Conservation (phyloP, 371 early-diverging fungal species). For the Nosema bombycis region DNA sequence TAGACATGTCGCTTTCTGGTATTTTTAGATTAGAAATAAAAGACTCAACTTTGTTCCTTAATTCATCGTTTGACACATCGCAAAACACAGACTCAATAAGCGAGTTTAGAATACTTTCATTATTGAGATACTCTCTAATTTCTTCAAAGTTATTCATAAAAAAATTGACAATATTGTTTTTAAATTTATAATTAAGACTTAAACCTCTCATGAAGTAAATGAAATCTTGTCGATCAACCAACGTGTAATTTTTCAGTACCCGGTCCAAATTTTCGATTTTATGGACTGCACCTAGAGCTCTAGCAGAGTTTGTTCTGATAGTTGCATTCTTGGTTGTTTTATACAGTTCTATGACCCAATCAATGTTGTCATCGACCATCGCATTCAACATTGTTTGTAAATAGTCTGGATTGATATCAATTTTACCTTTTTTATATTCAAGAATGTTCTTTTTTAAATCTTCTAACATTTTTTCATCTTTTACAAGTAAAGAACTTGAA, state of each 20-base stretch:
- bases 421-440: background rate
- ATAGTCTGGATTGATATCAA: conserved; percentile 5
- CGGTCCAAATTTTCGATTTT: background rate
- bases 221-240: conserved; percentile 22
- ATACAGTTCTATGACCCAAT: conserved; percentile 4
- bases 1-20: background rate
- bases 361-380: conserved; percentile 31
- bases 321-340: background rate
- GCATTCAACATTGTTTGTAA: background rate
- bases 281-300: conserved; percentile 14
- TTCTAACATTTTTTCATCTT: background rate
- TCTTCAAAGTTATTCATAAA: conserved; percentile 9
- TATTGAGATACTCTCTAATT: background rate
- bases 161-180: conserved; percentile 4
- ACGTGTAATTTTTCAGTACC: background rate
- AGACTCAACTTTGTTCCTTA: background rate
- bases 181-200: background rate
- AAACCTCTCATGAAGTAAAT: background rate
- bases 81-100: background rate
- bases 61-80: background rate
- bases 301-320: background rate
- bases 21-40: conserved; percentile 1
- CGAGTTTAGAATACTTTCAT: conserved; percentile 15
- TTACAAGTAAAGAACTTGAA: background rate
- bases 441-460: background rate